phyloP scores from a whole-genome alignment of 441 rosid genomes.

The Erodium moschatum region DNA sequence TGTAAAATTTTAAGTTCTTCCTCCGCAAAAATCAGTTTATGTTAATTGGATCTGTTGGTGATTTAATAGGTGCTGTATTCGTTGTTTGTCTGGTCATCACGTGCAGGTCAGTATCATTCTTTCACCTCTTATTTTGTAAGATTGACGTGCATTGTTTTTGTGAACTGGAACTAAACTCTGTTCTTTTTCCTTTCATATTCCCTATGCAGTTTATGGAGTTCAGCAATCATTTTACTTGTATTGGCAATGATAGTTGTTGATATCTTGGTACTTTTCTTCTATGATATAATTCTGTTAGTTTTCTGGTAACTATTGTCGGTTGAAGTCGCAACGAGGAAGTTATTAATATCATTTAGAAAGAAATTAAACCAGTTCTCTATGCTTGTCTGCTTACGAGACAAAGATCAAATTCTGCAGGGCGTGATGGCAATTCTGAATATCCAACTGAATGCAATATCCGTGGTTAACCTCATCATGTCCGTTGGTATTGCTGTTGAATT shows the following conservation, averaged over 20 bases:
- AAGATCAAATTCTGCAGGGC: conserved; percentile 50
- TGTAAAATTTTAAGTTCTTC: conserved; percentile 15
- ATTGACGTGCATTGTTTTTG: conserved; percentile 10
- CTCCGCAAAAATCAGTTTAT: neutral
- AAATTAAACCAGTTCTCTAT: neutral
- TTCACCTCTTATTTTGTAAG: neutral
- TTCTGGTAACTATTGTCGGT: neutral
- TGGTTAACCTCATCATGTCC: conserved; percentile 94
- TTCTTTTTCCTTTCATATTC: conserved; percentile 13
- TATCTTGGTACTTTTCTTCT: conserved; percentile 51
- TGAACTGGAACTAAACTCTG: conserved; percentile 3
- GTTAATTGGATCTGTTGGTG: conserved; percentile 13
- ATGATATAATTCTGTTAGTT: conserved; percentile 6
- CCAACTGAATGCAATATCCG: conserved; percentile 92
- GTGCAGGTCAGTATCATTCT: conserved; percentile 52
- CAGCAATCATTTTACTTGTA: conserved; percentile 79
- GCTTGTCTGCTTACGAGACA: conserved; percentile 15
- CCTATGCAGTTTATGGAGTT: conserved; percentile 73
- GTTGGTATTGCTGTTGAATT: conserved; percentile 96
- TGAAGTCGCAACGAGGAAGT: conserved; percentile 12
- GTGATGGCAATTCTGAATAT: conserved; percentile 81
- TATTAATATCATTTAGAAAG: neutral
- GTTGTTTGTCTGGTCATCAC: conserved; percentile 77
- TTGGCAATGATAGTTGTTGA: conserved; percentile 79
- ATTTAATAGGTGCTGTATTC: conserved; percentile 71